Conservation (phyloP, 768 basidiomycete genomes). For the Auriscalpium microsporum region DNA sequence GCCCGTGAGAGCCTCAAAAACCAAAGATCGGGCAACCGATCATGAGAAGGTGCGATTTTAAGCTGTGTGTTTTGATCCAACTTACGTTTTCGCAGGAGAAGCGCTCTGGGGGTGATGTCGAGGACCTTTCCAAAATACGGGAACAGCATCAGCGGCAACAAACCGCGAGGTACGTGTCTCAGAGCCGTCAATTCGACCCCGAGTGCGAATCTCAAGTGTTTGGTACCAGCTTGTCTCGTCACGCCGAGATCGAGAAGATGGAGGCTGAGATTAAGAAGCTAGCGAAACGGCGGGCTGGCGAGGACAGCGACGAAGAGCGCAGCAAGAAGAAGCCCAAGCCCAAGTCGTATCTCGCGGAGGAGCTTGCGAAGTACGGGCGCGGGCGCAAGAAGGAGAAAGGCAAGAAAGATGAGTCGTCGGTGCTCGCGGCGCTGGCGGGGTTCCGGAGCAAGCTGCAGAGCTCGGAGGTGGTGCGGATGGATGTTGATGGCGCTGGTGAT, state of each 20-base stretch:
- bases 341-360: slow-evolving; percentile 72
- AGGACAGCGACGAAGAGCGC: slow-evolving; percentile 58
- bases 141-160: slow-evolving; percentile 70
- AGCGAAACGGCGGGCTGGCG: slow-evolving; percentile 47
- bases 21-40: slow-evolving; percentile 8
- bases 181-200: background rate
- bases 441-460: slow-evolving; percentile 66
- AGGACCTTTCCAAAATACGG: slow-evolving; percentile 63
- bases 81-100: slow-evolving; percentile 10
- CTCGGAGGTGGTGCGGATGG: slow-evolving; percentile 18
- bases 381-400: slow-evolving; percentile 42
- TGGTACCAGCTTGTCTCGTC: slow-evolving; percentile 47
- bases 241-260: slow-evolving; percentile 78
- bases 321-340: slow-evolving; percentile 49
- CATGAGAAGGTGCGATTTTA: too few relatives aligned
- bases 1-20: slow-evolving; percentile 1
- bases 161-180: slow-evolving; percentile 43
- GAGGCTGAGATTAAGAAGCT: slow-evolving; percentile 82
- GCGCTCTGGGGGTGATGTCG: slow-evolving; percentile 28
- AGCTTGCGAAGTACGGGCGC: slow-evolving; percentile 74
- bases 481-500: slow-evolving; percentile 13
- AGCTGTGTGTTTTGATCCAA: too few relatives aligned
- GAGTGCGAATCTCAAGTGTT: background rate
- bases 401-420: slow-evolving; percentile 60
- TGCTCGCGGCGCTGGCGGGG: slow-evolving; percentile 57